A percentile compares a stretch with the other conserved stretches of the same genome.
These are phyloP conservation scores for Chlorella sp. DNA, from an alignment of 139 green algal genomes.

Conservation along the genomic window DNA sequence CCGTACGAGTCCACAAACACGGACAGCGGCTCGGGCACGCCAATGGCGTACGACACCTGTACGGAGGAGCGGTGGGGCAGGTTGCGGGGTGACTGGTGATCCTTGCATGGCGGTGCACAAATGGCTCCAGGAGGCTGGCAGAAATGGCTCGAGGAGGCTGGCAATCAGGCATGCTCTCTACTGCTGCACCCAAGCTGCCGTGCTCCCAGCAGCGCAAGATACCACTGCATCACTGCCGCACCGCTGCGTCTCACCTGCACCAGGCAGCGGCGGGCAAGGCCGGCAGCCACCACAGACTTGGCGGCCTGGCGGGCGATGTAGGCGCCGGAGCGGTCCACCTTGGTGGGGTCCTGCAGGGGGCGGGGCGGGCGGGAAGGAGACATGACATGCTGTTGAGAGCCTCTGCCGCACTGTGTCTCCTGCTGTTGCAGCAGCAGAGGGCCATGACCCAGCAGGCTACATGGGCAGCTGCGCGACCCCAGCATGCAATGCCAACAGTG, in stretches of 20 bases:
- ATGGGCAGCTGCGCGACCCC: no score
- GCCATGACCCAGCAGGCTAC: no score
- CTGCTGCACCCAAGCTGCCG: no score
- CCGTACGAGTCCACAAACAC: conserved; percentile 98
- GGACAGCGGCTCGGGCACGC: conserved; percentile 95
- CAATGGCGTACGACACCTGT: conserved; percentile 98
- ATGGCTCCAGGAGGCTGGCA: no score
- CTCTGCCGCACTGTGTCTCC: no score
- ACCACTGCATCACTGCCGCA: background rate
- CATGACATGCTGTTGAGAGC: background rate
- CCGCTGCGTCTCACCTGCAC: conserved; percentile 64
- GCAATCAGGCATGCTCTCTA: no score
- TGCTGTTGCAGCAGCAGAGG: no score
- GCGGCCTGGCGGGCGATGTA: conserved; percentile 99
- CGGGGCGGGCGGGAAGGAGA: conserved; percentile 42
- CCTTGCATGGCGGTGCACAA: background rate
- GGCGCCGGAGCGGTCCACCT: conserved; percentile 91
- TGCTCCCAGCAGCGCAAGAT: background rate
- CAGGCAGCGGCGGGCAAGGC: conserved; percentile 85
- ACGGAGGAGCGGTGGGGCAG: background rate
- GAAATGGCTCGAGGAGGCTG: no score
- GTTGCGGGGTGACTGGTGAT: no score
- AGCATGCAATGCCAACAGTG: no score
- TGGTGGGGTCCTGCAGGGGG: conserved; percentile 66
- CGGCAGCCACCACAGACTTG: conserved; percentile 95